Evolutionary conservation across 805 yeast genomes (phyloP), one percentile per base, ranked within the genome.

Genomic region (Pichia kluyveri): DNA sequence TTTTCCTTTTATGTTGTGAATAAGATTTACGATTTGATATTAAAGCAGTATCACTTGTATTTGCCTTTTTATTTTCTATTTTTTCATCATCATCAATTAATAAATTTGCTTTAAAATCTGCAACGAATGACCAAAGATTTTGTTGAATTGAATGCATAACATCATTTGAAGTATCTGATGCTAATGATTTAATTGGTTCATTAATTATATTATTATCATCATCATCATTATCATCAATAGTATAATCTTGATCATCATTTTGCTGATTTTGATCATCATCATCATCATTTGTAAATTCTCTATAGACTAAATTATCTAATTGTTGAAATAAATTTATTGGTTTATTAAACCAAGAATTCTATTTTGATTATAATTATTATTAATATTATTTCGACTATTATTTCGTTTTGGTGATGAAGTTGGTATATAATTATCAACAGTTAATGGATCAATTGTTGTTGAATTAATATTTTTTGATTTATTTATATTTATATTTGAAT

Each of bases 251-350:
- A 5, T 18, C 32, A 26, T 50, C 50, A 11, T 54, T 14, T 14
- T 34, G 17, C n/a, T n/a, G n/a, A 30, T 30, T 14, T 11, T 28
- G 9, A 5, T 18, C 32, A 26, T 50, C 50, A 11, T 54, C 32
- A 34, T 34, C 37, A 15, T 15, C 37, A 14, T 15, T 14, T 3
- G 10, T 9, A 48, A 83, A 69, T 59, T 83, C 89, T 49, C 72
- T 75, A 57, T 79, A 86, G 32, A 83, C 66, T 62, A 81, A 68
- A 46, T 75, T 78, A 60, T 83, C 91, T 57, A 83, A 74, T 52
- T 80, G 86, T 54, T 80, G 86, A 42, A 83, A 70, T 45, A 82
- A 68, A 42, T 71, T 75, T 41, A 83, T 67, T 1, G 88, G 84
- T 55, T 75, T 80, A 4, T 79, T 62, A 38, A 65, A 57, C 64